A percentile compares a stretch with the other conserved stretches of the same genome.
Conservation (phyloP, 768 basidiomycete species). For the Kwoniella shandongensis region DNA sequence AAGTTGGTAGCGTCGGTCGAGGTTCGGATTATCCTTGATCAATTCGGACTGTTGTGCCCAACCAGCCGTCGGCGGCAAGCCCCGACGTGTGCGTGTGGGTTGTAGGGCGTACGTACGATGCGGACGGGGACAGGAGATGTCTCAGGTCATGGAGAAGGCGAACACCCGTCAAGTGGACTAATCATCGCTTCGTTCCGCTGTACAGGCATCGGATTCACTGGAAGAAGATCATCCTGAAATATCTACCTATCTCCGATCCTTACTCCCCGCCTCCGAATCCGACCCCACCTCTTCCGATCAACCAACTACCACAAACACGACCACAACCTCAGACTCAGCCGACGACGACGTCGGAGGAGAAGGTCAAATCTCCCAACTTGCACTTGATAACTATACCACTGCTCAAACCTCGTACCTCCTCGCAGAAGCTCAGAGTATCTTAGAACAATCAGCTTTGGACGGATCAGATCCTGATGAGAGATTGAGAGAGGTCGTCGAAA, state of each 20-base stretch:
- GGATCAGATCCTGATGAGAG: constrained; percentile 67
- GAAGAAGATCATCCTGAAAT: constrained; percentile 49
- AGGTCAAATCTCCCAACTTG: constrained; percentile 61
- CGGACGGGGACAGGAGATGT: no score
- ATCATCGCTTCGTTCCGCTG: not conserved
- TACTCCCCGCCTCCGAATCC: constrained; percentile 6
- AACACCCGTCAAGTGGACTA: no score
- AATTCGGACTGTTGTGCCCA: no score
- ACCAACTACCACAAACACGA: not conserved
- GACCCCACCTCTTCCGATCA: not conserved
- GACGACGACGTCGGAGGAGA: not conserved
- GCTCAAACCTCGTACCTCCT: constrained; percentile 68
- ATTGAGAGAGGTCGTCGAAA: constrained; percentile 64
- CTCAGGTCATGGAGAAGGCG: no score
- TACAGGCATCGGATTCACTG: constrained; percentile 45
- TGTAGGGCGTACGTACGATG: no score
- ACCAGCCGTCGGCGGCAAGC: no score
- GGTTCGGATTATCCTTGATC: no score
- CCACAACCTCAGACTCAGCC: not conserved
- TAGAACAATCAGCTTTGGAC: constrained; percentile 62
- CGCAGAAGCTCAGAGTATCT: constrained; percentile 66
- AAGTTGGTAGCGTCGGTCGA: not conserved
- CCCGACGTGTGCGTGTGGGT: no score
- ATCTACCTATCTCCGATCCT: constrained; percentile 36
- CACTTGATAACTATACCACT: constrained; percentile 70